Percentiles rank a stretch among this genome's conserved stretches.
These are phyloP conservation scores for Penicillium hesseltinei DNA, from an alignment of 2,329 filamentous ascomycete species.

Conservation along the genomic window DNA sequence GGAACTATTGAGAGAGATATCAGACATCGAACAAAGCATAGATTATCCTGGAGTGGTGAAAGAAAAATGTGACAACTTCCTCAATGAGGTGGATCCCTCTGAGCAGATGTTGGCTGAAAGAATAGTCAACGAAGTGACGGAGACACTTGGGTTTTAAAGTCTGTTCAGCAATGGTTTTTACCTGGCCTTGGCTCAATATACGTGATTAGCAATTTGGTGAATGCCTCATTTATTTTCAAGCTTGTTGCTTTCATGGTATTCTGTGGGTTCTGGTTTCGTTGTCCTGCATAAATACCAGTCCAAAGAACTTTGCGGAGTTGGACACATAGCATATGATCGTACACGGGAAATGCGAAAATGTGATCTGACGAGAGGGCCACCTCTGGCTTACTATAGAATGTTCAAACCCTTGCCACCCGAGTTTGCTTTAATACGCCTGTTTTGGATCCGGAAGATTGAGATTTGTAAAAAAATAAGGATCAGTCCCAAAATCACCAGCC, in stretches of 20 bases:
- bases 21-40: neutral
- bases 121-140: neutral
- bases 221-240: neutral
- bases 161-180: neutral
- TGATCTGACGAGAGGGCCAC: too few species aligned
- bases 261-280: neutral
- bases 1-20: neutral
- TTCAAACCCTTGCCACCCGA: neutral
- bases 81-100: neutral
- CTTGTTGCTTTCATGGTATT: neutral
- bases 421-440: neutral
- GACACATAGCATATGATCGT: neutral
- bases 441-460: conserved; percentile 6
- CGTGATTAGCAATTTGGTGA: neutral
- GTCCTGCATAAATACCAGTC: neutral
- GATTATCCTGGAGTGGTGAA: neutral
- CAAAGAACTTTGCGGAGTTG: neutral
- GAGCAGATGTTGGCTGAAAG: neutral
- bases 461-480: conserved; percentile 41
- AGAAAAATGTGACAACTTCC: neutral
- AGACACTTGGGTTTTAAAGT: neutral
- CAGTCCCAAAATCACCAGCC: conserved; percentile 46
- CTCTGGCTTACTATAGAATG: neutral
- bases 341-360: neutral
- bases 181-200: neutral